Conservation (phyloP, 257 asterid species). For the Penstemon barbatus region DNA sequence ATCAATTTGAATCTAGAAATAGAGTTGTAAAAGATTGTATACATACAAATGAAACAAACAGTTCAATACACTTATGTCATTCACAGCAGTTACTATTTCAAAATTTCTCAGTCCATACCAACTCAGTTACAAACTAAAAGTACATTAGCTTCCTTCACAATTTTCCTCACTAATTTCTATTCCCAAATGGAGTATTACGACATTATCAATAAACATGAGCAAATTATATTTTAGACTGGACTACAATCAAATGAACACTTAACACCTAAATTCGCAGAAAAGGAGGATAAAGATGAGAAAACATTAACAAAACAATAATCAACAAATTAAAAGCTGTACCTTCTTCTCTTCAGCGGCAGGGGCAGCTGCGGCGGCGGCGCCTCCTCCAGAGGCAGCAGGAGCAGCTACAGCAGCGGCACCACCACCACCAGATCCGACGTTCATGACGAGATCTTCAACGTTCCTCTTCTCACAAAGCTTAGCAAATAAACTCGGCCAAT, state of each 20-base stretch:
- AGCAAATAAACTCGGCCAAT: conserved; percentile 72
- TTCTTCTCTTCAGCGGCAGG: conserved; percentile 55
- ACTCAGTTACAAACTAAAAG: too few species aligned
- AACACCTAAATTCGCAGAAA: too few species aligned
- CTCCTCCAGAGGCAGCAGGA: conserved; percentile 47
- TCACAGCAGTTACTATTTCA: too few species aligned
- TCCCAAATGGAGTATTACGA: too few species aligned
- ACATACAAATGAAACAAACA: too few species aligned
- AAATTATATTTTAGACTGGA: background rate
- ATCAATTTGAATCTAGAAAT: background rate
- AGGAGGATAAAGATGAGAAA: background rate
- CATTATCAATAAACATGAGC: background rate
- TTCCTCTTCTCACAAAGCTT: conserved; percentile 74
- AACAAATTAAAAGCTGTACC: conserved; percentile 25
- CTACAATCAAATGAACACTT: background rate
- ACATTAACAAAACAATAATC: background rate
- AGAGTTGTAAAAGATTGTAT: too few species aligned
- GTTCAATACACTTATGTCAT: too few species aligned
- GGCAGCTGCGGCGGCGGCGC: conserved; percentile 59
- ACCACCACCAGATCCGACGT: conserved; percentile 73
- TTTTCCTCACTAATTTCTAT: too few species aligned
- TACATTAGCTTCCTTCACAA: background rate
- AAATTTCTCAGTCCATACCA: too few species aligned
- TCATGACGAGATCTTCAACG: conserved; percentile 56
- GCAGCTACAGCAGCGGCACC: conserved; percentile 51